Conservation (phyloP, 1,284 basidiomycete genomes). For the Tilletia walkeri region DNA sequence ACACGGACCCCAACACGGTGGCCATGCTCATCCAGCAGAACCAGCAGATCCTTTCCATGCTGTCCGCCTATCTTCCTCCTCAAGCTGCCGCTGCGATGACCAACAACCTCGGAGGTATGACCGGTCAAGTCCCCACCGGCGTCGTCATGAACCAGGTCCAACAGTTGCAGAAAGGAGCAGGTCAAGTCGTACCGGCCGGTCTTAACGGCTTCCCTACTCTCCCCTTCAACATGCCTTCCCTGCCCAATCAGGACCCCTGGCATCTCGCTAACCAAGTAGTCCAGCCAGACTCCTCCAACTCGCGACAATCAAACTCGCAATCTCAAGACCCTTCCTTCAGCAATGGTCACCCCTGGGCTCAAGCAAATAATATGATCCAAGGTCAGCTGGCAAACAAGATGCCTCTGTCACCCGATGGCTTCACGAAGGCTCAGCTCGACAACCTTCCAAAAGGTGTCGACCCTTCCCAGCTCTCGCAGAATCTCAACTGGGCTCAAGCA, state of each 20-base stretch:
- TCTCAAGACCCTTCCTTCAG: too few species aligned
- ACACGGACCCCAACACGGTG: background rate
- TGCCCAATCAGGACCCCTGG: too few species aligned
- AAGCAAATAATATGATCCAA: too few species aligned
- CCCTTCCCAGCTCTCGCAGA: background rate
- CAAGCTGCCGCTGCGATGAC: background rate
- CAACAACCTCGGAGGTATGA: background rate
- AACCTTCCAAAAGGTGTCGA: background rate
- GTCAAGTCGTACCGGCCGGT: background rate
- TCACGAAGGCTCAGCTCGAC: background rate
- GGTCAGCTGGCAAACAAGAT: too few species aligned
- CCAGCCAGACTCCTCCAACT: too few species aligned
- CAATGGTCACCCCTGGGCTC: too few species aligned
- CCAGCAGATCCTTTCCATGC: constrained; percentile 4
- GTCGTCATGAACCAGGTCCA: background rate
- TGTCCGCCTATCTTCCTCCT: constrained; percentile 1
- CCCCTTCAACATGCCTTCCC: constrained; percentile 5
- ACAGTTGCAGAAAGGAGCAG: background rate
- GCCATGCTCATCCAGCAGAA: background rate
- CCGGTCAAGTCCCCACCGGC: too few species aligned
- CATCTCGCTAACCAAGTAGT: too few species aligned
- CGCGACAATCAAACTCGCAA: too few species aligned
- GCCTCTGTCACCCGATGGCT: too few species aligned
- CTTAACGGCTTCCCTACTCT: background rate
- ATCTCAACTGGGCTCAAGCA: background rate